These are phyloP conservation scores for Craspedostauros australis DNA, from an alignment of 108 stramenopile species.

Conservation along the genomic window DNA sequence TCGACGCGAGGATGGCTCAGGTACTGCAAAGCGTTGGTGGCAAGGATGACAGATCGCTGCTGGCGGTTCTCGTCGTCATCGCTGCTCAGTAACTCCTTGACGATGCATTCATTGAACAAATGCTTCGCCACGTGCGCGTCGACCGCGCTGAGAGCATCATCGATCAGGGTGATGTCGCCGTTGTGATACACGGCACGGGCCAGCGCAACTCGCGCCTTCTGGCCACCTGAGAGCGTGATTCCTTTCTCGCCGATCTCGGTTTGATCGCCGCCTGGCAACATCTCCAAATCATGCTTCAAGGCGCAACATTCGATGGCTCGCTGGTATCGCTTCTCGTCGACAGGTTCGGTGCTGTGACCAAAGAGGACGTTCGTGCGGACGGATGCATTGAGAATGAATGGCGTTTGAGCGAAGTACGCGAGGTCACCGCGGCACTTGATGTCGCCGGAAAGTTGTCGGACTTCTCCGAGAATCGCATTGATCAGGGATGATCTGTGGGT, in stretches of 20 bases:
- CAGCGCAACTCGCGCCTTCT: constrained; percentile 92
- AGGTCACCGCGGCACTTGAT: constrained; percentile 52
- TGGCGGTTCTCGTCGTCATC: neutral
- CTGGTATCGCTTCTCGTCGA: constrained; percentile 76
- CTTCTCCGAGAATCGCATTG: constrained; percentile 88
- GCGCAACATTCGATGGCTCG: constrained; percentile 72
- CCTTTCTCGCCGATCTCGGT: constrained; percentile 94
- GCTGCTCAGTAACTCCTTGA: constrained; percentile 53
- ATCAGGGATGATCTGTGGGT: too few relatives aligned
- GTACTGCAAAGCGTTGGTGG: constrained; percentile 92
- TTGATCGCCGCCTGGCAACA: constrained; percentile 79
- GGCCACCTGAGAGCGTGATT: constrained; percentile 72
- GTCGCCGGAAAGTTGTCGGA: constrained; percentile 43
- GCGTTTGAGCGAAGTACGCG: constrained; percentile 74
- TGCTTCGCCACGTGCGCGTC: constrained; percentile 92
- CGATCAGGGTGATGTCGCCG: constrained; percentile 85
- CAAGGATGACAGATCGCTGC: constrained; percentile 71
- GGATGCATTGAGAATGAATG: constrained; percentile 95
- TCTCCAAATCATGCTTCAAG: constrained; percentile 73
- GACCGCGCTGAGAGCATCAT: constrained; percentile 91
- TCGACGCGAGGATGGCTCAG: constrained; percentile 59
- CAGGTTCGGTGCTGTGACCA: constrained; percentile 69
- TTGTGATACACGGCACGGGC: constrained; percentile 92
- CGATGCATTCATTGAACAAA: constrained; percentile 85
- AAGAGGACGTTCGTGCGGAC: constrained; percentile 94